These are phyloP conservation scores for Alternaria viburni DNA, from an alignment of 2,329 filamentous ascomycete genomes.

Conservation along the genomic window DNA sequence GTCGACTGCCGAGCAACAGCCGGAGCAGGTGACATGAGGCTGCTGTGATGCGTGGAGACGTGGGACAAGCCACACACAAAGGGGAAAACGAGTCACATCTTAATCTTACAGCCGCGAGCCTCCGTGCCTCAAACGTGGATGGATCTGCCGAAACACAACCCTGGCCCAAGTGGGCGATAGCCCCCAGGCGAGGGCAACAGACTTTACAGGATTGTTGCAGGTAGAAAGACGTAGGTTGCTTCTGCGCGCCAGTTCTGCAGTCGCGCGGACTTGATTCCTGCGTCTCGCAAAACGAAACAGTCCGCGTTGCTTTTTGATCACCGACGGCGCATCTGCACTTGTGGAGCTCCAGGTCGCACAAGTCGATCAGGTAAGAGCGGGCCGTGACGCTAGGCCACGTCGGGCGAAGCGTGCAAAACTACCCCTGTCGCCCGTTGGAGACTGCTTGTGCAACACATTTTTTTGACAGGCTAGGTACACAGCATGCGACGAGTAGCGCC, in stretches of 20 bases:
- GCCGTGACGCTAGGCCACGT: slow-evolving; percentile 33
- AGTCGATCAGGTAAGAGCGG: slow-evolving; percentile 35
- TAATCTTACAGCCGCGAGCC: slow-evolving; percentile 4
- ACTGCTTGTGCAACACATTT: slow-evolving; percentile 29
- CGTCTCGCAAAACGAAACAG: slow-evolving; percentile 13
- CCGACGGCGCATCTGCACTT: slow-evolving; percentile 16
- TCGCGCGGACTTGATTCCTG: slow-evolving; percentile 4
- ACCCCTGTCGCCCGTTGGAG: slow-evolving; percentile 36
- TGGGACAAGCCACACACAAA: slow-evolving; percentile 7
- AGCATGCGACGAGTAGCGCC: slow-evolving; percentile 26
- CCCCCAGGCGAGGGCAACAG: neutral
- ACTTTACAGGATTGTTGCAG: slow-evolving; percentile 1
- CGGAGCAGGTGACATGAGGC: slow-evolving; percentile 11
- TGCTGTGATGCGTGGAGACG: slow-evolving; percentile 1
- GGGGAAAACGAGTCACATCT: slow-evolving; percentile 2
- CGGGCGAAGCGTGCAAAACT: slow-evolving; percentile 14
- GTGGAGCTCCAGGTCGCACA: slow-evolving; percentile 25
- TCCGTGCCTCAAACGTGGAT: neutral
- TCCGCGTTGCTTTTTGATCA: slow-evolving; percentile 19
- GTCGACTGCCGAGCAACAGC: slow-evolving; percentile 11
- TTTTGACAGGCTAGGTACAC: slow-evolving; percentile 35
- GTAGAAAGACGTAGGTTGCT: neutral
- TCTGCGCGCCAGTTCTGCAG: slow-evolving; percentile 2
- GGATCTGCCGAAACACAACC: slow-evolving; percentile 3
- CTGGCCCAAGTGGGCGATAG: neutral